These are phyloP conservation scores for Lasiodiplodia sp. DNA, from an alignment of 2,329 filamentous ascomycete genomes.

Conservation along the genomic window DNA sequence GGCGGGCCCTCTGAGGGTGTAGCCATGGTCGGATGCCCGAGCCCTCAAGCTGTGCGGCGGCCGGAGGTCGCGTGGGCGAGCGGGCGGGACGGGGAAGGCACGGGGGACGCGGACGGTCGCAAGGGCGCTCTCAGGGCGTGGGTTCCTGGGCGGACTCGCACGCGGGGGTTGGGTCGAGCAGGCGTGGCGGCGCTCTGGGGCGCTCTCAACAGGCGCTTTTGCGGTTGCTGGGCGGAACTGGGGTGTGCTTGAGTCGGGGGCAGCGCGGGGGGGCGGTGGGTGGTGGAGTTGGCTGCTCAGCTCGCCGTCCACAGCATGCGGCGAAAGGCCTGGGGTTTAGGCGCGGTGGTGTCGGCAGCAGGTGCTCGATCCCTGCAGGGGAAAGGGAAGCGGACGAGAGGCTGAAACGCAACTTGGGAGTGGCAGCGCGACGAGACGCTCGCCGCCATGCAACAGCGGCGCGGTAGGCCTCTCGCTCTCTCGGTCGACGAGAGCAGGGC, in stretches of 20 bases:
- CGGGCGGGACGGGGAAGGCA: not conserved
- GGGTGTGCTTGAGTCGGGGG: conserved; percentile 1
- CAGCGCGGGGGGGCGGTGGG: conserved; percentile 7
- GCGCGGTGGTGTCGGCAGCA: conserved; percentile 17
- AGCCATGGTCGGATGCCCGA: conserved; percentile 27
- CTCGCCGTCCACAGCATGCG: conserved; percentile 18
- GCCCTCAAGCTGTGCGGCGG: conserved; percentile 14
- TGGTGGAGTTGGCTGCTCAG: conserved; percentile 5
- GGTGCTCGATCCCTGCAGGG: conserved; percentile 30
- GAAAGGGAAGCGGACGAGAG: conserved; percentile 30
- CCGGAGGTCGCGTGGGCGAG: not conserved
- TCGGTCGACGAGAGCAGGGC: conserved; percentile 18
- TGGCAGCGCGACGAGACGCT: conserved; percentile 27
- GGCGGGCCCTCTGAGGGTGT: conserved; percentile 30
- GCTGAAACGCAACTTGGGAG: conserved; percentile 30
- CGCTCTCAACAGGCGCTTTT: conserved; percentile 9
- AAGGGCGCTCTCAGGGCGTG: not conserved
- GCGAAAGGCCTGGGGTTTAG: conserved; percentile 7
- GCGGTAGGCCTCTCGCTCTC: conserved; percentile 13
- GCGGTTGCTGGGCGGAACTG: conserved; percentile 5
- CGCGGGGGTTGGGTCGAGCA: conserved; percentile 18
- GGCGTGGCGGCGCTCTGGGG: conserved; percentile 7
- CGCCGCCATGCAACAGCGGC: conserved; percentile 30
- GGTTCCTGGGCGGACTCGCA: not conserved
- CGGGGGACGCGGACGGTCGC: not conserved